A percentile compares a stretch with the other conserved stretches of the same genome.
Conservation (phyloP, 1,284 basidiomycete genomes). For the Apiotrichum laibachii region DNA sequence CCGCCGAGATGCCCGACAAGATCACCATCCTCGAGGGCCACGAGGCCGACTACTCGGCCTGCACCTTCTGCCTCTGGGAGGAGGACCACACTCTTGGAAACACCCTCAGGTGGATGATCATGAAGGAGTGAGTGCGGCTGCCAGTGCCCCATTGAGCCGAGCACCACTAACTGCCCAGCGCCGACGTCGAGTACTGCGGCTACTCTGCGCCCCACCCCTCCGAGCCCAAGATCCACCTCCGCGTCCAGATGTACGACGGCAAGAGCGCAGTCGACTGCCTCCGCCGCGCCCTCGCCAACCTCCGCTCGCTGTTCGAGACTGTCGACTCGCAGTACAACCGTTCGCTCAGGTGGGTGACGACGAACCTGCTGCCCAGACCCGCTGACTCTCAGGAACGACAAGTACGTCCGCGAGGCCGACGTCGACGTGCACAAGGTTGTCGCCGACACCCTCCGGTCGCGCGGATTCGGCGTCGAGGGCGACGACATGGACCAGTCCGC, state of each 20-base stretch:
- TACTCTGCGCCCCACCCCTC: conserved; percentile 96
- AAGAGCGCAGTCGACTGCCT: conserved; percentile 76
- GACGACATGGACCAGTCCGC: conserved; percentile 27
- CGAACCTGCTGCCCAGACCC: too few relatives aligned
- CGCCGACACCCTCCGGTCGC: conserved; percentile 35
- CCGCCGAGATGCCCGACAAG: conserved; percentile 40
- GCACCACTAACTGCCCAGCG: conserved; percentile 57
- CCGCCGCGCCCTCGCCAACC: conserved; percentile 66
- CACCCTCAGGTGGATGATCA: conserved; percentile 91
- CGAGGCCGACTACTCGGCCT: conserved; percentile 76
- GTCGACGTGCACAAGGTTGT: conserved; percentile 47
- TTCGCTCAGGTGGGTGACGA: conserved; percentile 56
- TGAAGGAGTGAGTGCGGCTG: conserved; percentile 80
- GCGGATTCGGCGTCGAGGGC: conserved; percentile 30
- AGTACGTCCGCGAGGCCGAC: conserved; percentile 44
- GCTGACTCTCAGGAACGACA: conserved; percentile 34
- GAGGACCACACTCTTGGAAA: conserved; percentile 97
- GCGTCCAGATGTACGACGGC: conserved; percentile 95
- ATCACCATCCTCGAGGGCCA: conserved; percentile 61
- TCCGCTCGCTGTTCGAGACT: conserved; percentile 69
- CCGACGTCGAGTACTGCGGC: conserved; percentile 98
- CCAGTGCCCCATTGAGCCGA: too few relatives aligned
- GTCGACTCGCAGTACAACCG: conserved; percentile 64
- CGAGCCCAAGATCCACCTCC: conserved; percentile 90
- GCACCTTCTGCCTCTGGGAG: conserved; percentile 86